Conservation (phyloP, 805 yeast genomes). For the Metschnikowia borealis region DNA sequence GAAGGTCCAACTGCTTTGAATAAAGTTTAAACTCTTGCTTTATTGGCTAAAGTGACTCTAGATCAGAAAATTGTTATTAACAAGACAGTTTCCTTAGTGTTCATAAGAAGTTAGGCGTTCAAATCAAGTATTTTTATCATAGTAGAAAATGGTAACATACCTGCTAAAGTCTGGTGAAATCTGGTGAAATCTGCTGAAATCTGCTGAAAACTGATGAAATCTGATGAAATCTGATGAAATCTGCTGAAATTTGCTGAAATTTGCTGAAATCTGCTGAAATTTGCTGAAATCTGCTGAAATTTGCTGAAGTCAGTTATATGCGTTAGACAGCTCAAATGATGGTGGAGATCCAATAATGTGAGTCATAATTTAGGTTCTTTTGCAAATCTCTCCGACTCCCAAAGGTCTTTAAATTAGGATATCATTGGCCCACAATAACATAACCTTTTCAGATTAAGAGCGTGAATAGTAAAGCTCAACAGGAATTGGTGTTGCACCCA, state of each 20-base stretch:
- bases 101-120: conserved; percentile 30
- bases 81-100: conserved; percentile 23
- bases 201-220: too few species aligned
- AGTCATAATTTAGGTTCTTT: too few species aligned
- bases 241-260: too few species aligned
- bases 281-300: neutral
- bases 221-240: too few species aligned
- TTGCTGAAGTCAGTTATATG: neutral
- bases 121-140: conserved; percentile 24
- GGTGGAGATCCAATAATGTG: too few species aligned
- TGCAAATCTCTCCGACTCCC: neutral
- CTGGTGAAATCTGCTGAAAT: too few species aligned
- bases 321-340: neutral
- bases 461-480: too few species aligned
- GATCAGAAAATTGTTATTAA: conserved; percentile 16
- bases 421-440: too few species aligned
- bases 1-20: conserved; percentile 12
- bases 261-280: too few species aligned
- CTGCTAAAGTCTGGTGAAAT: conserved; percentile 8
- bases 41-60: conserved; percentile 31
- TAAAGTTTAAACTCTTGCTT: conserved; percentile 30
- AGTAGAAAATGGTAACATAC: conserved; percentile 11
- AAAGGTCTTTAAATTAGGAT: too few species aligned
- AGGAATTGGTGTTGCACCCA: neutral
- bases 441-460: too few species aligned